phyloP scores from a whole-genome alignment of 164 flowering plant genomes.

The Kingdonia uniflora region DNA sequence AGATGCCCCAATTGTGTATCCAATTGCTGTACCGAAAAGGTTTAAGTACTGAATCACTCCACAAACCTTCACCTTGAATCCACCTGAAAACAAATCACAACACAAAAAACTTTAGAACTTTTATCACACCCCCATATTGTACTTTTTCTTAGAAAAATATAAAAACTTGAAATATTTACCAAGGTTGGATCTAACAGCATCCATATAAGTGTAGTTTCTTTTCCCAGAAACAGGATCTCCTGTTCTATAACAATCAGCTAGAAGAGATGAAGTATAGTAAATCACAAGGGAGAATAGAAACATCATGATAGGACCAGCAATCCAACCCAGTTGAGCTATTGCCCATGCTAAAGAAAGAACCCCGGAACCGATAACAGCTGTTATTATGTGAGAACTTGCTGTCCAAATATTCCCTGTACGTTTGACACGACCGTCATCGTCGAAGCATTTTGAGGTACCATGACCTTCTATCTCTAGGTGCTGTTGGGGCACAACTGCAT shows the following conservation, averaged over 20 bases:
- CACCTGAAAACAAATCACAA: not conserved
- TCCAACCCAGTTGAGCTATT: slow-evolving; percentile 18
- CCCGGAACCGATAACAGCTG: slow-evolving; percentile 18
- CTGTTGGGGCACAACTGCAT: not conserved
- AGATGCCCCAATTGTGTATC: slow-evolving; percentile 12
- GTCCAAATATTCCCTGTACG: slow-evolving; percentile 15
- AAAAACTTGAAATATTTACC: slow-evolving; percentile 2
- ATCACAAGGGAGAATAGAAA: slow-evolving; percentile 12
- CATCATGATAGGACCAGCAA: slow-evolving; percentile 15
- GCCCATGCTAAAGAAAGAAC: slow-evolving; percentile 16
- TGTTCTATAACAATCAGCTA: slow-evolving; percentile 12
- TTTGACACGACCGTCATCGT: slow-evolving; percentile 9
- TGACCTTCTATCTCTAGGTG: not conserved
- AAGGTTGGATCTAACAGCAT: slow-evolving; percentile 11
- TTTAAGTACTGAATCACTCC: slow-evolving; percentile 9
- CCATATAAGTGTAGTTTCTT: slow-evolving; percentile 16
- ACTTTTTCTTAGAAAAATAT: too few relatives aligned
- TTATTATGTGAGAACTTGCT: slow-evolving; percentile 15
- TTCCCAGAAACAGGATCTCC: slow-evolving; percentile 13
- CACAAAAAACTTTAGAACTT: not conserved
- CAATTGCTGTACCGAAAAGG: slow-evolving; percentile 5
- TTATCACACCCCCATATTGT: not conserved
- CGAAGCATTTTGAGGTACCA: slow-evolving; percentile 7
- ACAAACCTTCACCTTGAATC: slow-evolving; percentile 8
- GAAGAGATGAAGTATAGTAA: slow-evolving; percentile 14